These are phyloP conservation scores for Pseudomassariella vexata DNA, from an alignment of 2,329 filamentous ascomycete genomes.

Conservation along the genomic window DNA sequence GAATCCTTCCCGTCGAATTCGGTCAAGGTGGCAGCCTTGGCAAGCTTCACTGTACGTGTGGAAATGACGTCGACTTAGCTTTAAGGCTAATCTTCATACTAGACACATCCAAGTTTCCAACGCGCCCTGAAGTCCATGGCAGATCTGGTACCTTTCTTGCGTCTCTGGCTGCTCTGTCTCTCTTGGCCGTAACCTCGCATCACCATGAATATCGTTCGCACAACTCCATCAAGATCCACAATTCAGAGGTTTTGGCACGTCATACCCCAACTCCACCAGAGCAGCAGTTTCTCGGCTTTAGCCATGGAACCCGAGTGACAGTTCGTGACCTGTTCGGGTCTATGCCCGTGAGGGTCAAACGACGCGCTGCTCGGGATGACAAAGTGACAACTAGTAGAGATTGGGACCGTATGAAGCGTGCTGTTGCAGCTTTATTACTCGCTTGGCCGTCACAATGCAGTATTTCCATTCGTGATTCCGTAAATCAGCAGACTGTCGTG, in stretches of 20 bases:
- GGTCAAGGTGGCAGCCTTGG: constrained; percentile 62
- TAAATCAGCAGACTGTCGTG: constrained; percentile 28
- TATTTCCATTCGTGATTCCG: constrained; percentile 52
- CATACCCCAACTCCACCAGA: constrained; percentile 55
- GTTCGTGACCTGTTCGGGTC: constrained; percentile 82
- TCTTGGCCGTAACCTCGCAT: constrained; percentile 72
- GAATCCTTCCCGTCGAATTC: constrained; percentile 73
- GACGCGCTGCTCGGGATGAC: constrained; percentile 53
- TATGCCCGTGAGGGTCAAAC: constrained; percentile 86
- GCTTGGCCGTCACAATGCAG: constrained; percentile 56
- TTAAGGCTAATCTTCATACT: constrained; percentile 8
- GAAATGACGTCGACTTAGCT: constrained; percentile 8
- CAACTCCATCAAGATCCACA: constrained; percentile 65
- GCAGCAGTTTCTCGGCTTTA: constrained; percentile 47
- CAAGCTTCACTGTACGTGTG: constrained; percentile 58
- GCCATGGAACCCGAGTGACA: constrained; percentile 68
- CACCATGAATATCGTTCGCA: constrained; percentile 54
- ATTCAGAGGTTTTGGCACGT: constrained; percentile 59
- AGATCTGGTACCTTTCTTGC: constrained; percentile 69
- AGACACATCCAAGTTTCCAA: constrained; percentile 75
- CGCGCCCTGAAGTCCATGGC: constrained; percentile 50
- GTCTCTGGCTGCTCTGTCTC: constrained; percentile 67
- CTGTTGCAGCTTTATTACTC: constrained; percentile 61
- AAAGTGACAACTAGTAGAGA: constrained; percentile 50
- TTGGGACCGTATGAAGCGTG: constrained; percentile 58